Evolutionary conservation across 2,329 filamentous ascomycete genomes (phyloP).

Genomic region (Arachnopeziza araneosa): DNA sequence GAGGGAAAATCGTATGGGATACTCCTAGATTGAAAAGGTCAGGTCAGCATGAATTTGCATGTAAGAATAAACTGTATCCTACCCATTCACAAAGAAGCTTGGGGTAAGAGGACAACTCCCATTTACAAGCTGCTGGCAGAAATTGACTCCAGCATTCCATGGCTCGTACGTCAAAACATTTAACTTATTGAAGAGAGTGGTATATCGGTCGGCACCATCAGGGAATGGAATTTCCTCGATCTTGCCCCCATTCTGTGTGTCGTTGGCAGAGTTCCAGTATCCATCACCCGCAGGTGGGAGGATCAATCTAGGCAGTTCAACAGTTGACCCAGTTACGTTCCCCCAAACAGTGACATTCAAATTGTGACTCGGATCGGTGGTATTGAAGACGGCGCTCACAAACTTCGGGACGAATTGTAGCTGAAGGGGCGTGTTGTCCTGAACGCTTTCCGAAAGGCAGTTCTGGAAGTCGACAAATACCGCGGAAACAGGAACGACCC

Average conservation of each 20-base stretch:
- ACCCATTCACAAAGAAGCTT: constrained; percentile 56
- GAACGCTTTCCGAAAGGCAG: constrained; percentile 63
- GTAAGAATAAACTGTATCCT: constrained; percentile 19
- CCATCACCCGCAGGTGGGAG: constrained; percentile 56
- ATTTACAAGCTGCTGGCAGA: constrained; percentile 61
- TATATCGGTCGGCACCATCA: constrained; percentile 45
- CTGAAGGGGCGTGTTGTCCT: constrained; percentile 48
- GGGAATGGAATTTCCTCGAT: constrained; percentile 60
- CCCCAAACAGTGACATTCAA: constrained; percentile 80
- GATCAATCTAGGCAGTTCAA: constrained; percentile 39
- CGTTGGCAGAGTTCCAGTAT: constrained; percentile 50
- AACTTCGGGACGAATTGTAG: constrained; percentile 77
- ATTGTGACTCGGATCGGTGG: constrained; percentile 51
- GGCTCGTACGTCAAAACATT: constrained; percentile 74
- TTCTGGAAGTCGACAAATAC: constrained; percentile 77
- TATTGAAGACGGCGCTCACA: constrained; percentile 70
- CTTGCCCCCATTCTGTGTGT: constrained; percentile 61
- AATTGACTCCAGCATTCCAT: constrained; percentile 50
- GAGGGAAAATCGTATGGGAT: constrained; percentile 54
- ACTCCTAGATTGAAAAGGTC: constrained; percentile 18
- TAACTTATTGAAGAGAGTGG: constrained; percentile 67
- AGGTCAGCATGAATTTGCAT: neutral
- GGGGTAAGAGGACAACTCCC: constrained; percentile 70
- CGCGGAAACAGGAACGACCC: constrained; percentile 42
- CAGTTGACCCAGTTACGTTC: constrained; percentile 71